Evolutionary conservation across 768 basidiomycete genomes (phyloP).

Genomic region (Mycena chlorophos): DNA sequence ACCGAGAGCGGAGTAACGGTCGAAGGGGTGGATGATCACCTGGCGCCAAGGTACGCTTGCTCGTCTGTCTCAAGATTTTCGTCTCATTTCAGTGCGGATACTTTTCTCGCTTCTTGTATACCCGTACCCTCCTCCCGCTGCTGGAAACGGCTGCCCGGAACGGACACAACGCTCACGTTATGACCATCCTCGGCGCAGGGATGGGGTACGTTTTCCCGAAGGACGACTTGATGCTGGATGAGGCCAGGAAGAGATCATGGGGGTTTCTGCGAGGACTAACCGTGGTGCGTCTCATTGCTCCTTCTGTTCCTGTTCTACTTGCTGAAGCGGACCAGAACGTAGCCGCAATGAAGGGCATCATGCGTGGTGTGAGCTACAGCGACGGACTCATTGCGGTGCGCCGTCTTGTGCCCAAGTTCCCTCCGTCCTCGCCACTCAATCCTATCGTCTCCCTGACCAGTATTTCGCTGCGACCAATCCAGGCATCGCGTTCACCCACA

Average conservation of each 20-base stretch:
- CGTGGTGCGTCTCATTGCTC: neutral
- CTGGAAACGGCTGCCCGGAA: constrained; percentile 20
- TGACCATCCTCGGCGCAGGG: constrained; percentile 32
- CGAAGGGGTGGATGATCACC: constrained; percentile 6
- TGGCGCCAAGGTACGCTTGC: constrained; percentile 20
- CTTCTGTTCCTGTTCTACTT: neutral
- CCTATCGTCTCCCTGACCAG: too few relatives aligned
- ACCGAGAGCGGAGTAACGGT: constrained; percentile 13
- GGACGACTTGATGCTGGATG: constrained; percentile 33
- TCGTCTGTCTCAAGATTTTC: constrained; percentile 19
- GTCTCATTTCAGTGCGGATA: neutral
- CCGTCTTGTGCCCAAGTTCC: neutral
- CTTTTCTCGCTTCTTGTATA: constrained; percentile 28
- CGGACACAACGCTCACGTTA: constrained; percentile 33
- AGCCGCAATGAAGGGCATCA: constrained; percentile 7
- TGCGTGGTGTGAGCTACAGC: constrained; percentile 7
- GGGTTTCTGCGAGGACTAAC: neutral
- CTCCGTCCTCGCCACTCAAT: neutral
- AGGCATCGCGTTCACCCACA: constrained; percentile 26
- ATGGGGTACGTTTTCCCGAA: constrained; percentile 24
- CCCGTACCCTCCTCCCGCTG: constrained; percentile 28
- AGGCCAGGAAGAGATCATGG: constrained; percentile 6
- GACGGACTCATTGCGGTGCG: constrained; percentile 6
- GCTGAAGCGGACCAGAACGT: neutral
- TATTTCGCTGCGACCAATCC: constrained; percentile 23